Base-by-base conservation (phyloP, 768 basidiomycete genomes). In the Rhizopogon vesiculosus region DNA sequence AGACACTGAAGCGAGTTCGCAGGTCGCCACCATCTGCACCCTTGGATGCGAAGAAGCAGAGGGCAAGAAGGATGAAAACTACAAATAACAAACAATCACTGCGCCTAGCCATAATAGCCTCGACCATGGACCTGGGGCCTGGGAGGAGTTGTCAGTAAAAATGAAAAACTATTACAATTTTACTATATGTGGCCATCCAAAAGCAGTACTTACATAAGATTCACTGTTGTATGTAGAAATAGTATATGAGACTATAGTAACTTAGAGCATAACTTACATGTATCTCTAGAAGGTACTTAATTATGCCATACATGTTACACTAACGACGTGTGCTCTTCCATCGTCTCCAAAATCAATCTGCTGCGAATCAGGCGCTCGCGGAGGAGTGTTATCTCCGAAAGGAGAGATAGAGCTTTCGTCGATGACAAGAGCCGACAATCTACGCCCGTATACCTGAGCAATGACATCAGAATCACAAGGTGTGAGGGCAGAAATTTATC, bases 371-470 rank as follows among this genome's bases (percentile, higher is more conserved):
- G 56, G 55, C 18, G 63, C 62, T 50, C 64, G 50, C 13, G 59
- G 64, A 49, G 67, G 58, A 35, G 57, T 38, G 29, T 56, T 55
- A 9, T 59, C 57, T 39, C 59, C 53, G 3, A 46, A 55, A 9
- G 51, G n/a, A 2, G n/a, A 54, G 56, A 64, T 25, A 3, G 61
- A 66, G 38, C 59, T 44, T 64, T 45, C 43, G 33, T 70, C 76
- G 43, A 93, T 74, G n/a, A 93, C 72, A 42, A 93, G 70, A 3
- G 89, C 87, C 5, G 87, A 83, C 49, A 93, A 67, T 40, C 73
- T 71, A 41, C 79, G 75, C 7, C 82, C 80, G 63, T 91, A 87
- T 42, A 83, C 74, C 78, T 83, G 31, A 39, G 53, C 16, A 22
- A 25, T 38, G 16, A 43, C 13, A 28, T 55, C 31, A 45, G 8